These are phyloP conservation scores for Phaffomyces antillensis DNA, from an alignment of 805 yeast species.

Conservation along the genomic window DNA sequence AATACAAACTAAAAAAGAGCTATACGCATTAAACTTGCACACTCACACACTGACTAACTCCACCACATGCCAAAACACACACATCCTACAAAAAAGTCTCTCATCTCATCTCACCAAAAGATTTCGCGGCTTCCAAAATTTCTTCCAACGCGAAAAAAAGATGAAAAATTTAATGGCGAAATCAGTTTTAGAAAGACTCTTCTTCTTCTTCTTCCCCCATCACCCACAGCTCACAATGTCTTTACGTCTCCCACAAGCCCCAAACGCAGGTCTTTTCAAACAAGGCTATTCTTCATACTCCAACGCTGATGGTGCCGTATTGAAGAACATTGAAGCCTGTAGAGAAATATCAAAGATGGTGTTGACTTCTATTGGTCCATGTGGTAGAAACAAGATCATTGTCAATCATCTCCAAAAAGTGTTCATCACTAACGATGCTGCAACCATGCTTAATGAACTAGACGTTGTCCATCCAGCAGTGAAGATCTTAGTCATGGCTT, in stretches of 20 bases:
- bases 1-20: too few species aligned
- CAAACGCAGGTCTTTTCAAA: slow-evolving; percentile 88
- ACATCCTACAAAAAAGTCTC: too few species aligned
- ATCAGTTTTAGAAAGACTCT: not conserved
- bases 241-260: slow-evolving; percentile 84
- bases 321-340: slow-evolving; percentile 88
- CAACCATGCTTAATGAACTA: slow-evolving; percentile 88
- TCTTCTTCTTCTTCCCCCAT: not conserved
- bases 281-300: slow-evolving; percentile 87
- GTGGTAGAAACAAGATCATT: slow-evolving; percentile 93
- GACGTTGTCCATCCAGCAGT: slow-evolving; percentile 98
- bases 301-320: slow-evolving; percentile 90
- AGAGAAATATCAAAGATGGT: slow-evolving; percentile 90
- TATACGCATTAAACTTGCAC: too few species aligned
- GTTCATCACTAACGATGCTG: slow-evolving; percentile 94
- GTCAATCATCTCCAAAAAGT: slow-evolving; percentile 83
- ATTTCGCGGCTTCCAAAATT: too few species aligned
- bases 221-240: slow-evolving; percentile 42
- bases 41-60: too few species aligned
- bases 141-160: not conserved
- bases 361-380: slow-evolving; percentile 93
- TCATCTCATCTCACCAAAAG: too few species aligned
- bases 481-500: slow-evolving; percentile 90
- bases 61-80: too few species aligned
- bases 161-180: not conserved